phyloP scores from a whole-genome alignment of 352 stramenopile species.

The Phytophthora fragariae region DNA sequence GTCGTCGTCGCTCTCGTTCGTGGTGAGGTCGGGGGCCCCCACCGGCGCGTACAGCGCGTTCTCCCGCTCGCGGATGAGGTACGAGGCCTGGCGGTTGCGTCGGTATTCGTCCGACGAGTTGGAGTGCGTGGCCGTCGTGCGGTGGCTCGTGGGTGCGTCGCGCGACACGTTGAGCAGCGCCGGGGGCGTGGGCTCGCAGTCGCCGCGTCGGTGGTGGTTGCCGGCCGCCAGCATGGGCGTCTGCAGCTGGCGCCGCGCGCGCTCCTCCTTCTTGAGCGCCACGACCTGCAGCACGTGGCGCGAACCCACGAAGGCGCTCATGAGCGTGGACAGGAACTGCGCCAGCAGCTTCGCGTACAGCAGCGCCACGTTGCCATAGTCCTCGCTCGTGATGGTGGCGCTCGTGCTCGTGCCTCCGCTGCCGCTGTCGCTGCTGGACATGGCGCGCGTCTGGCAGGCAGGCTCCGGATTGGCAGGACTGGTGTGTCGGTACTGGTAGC shows the following conservation, averaged over 20 bases:
- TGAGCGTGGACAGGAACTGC: conserved; percentile 72
- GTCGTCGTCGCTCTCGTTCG: conserved; percentile 45
- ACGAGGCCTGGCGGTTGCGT: conserved; percentile 38
- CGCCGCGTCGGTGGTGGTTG: conserved; percentile 20
- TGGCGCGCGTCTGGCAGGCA: conserved; percentile 5
- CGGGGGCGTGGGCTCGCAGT: conserved; percentile 21
- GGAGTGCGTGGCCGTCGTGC: conserved; percentile 37
- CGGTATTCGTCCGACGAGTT: conserved; percentile 44
- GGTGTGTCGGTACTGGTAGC: background rate
- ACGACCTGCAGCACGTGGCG: conserved; percentile 70
- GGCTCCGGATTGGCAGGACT: background rate
- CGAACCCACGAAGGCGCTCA: conserved; percentile 72
- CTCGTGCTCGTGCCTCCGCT: background rate
- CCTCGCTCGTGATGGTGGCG: conserved; percentile 11
- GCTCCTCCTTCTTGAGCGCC: conserved; percentile 42
- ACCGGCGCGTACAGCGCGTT: conserved; percentile 41
- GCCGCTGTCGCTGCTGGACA: conserved; percentile 30
- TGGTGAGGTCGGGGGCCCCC: conserved; percentile 30
- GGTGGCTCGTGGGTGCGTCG: conserved; percentile 12
- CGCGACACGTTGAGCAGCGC: conserved; percentile 22
- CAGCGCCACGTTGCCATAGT: conserved; percentile 45
- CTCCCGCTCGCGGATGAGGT: conserved; percentile 31
- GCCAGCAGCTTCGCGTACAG: conserved; percentile 71
- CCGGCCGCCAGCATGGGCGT: conserved; percentile 45
- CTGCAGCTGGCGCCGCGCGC: conserved; percentile 34